Percentiles rank a stretch among this genome's conserved stretches.
phyloP scores from a whole-genome alignment of 345 rosid species.

The Salix caprea region DNA sequence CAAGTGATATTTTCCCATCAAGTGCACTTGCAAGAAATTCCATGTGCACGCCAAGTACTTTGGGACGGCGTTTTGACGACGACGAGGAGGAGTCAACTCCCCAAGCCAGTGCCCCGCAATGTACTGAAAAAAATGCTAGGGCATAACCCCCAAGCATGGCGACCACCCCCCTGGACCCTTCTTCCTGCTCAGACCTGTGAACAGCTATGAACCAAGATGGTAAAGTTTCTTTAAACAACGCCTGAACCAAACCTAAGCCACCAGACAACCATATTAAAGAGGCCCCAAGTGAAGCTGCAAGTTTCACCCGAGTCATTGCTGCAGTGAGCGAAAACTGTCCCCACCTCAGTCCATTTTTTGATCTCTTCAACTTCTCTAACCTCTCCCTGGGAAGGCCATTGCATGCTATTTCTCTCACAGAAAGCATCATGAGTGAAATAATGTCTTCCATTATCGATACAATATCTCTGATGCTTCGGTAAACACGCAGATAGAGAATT shows the following conservation, averaged over 20 bases:
- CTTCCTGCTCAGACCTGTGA: slow-evolving; percentile 55
- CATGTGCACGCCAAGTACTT: slow-evolving; percentile 63
- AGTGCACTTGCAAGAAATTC: slow-evolving; percentile 80
- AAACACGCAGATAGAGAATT: slow-evolving; percentile 68
- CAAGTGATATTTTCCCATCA: slow-evolving; percentile 83
- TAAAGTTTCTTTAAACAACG: slow-evolving; percentile 72
- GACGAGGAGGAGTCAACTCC: slow-evolving; percentile 68
- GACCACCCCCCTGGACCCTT: slow-evolving; percentile 52
- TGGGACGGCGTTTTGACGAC: slow-evolving; percentile 66
- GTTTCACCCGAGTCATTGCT: slow-evolving; percentile 67
- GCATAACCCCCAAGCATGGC: slow-evolving; percentile 85
- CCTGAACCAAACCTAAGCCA: slow-evolving; percentile 65
- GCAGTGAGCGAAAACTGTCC: slow-evolving; percentile 73
- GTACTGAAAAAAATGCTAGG: slow-evolving; percentile 68
- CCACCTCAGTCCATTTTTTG: slow-evolving; percentile 60
- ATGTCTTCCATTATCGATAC: slow-evolving; percentile 83
- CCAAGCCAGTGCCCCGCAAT: slow-evolving; percentile 86
- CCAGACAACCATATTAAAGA: slow-evolving; percentile 85
- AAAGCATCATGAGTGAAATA: slow-evolving; percentile 70
- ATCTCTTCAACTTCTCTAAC: slow-evolving; percentile 55
- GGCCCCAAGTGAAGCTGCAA: slow-evolving; percentile 94
- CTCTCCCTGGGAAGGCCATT: slow-evolving; percentile 48
- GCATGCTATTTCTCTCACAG: slow-evolving; percentile 70
- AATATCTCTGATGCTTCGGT: slow-evolving; percentile 64
- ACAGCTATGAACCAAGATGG: slow-evolving; percentile 91